Base-by-base conservation (phyloP, 1,139 yeast genomes). In the Saccharomyces hybrid region DNA sequence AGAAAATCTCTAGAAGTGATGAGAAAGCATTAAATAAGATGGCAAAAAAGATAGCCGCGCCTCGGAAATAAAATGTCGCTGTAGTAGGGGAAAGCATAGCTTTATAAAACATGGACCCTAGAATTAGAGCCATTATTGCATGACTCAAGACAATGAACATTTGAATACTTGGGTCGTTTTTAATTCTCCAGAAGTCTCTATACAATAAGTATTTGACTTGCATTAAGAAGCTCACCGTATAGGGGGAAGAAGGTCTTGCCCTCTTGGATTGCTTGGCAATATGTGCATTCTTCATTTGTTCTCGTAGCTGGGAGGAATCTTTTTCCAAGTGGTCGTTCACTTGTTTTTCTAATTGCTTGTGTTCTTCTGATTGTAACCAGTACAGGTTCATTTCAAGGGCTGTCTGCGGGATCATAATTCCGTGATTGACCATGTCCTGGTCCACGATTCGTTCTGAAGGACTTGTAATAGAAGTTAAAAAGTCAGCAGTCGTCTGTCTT, bases 21-120 rank as follows among this genome's bases (percentile, higher is more conserved):
- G 83, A 73, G 68, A 85, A 81, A 11, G 87, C 85, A 65, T 84
- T 84, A 70, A 82, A 84, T 62, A 85, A 73, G 48, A 84, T 77
- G 46, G 88, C 84, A 68, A 83, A 83, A 73, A 85, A 85, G 65
- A 85, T 65, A 27, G 83, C 74, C 27, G 88, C 83, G 54, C 83
- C 79, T 61, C 91, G 76, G 56, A 72, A 75, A 65, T 76, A 84
- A 65, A 84, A 82, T 1, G 83, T 75, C 11, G 62, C 69, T 2
- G 77, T 73, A 2, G 81, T 73, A 16, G 65, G 64, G 41, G 56
- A 48, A 11, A 65, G 61, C 5, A 64, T 68, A 59, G 81, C 63
- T 61, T 84, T 82, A 71, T 77, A 85, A 65, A 83, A 85, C 59
- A 85, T 78, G 0, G 90, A 84, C 0, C 88, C 75, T 50, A 84